These are phyloP conservation scores for Botrytis hyacinthi DNA, from an alignment of 2,329 filamentous ascomycete species.

Conservation along the genomic window DNA sequence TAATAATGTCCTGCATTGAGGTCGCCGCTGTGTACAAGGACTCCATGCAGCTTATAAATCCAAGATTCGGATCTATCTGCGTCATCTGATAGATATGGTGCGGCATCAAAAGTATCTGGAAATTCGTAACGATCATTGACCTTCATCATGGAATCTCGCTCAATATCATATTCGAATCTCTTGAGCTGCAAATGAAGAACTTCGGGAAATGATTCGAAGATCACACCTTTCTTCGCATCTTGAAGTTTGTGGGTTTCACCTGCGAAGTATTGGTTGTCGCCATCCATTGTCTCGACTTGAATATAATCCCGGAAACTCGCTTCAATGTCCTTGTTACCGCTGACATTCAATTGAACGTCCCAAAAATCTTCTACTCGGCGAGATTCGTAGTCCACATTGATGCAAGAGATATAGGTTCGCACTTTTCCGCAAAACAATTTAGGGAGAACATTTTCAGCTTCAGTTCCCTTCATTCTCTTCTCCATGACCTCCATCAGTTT, in stretches of 20 bases:
- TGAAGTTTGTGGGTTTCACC: conserved; percentile 87
- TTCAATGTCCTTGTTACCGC: conserved; percentile 86
- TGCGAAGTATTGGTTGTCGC: conserved; percentile 97
- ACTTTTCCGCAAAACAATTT: conserved; percentile 96
- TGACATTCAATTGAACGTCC: conserved; percentile 97
- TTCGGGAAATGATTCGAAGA: conserved; percentile 92
- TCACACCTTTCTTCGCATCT: conserved; percentile 96
- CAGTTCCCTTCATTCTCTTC: conserved; percentile 96
- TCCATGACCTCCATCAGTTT: conserved; percentile 98
- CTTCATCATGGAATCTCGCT: conserved; percentile 97
- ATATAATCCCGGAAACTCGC: conserved; percentile 97
- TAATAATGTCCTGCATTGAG: conserved; percentile 98
- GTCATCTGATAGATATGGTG: conserved; percentile 81
- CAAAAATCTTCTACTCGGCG: conserved; percentile 96
- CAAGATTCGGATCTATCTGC: conserved; percentile 87
- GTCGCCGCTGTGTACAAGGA: conserved; percentile 94
- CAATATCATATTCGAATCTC: conserved; percentile 96
- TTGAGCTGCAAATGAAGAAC: conserved; percentile 94
- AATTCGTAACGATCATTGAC: conserved; percentile 93
- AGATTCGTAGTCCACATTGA: conserved; percentile 97
- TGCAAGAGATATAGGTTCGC: conserved; percentile 98
- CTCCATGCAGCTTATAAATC: conserved; percentile 89
- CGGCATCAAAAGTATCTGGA: conserved; percentile 77
- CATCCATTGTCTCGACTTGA: conserved; percentile 92
- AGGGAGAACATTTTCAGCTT: conserved; percentile 82